These are phyloP conservation scores for Nasturtium officinale DNA, from an alignment of 345 rosid species.

Conservation along the genomic window DNA sequence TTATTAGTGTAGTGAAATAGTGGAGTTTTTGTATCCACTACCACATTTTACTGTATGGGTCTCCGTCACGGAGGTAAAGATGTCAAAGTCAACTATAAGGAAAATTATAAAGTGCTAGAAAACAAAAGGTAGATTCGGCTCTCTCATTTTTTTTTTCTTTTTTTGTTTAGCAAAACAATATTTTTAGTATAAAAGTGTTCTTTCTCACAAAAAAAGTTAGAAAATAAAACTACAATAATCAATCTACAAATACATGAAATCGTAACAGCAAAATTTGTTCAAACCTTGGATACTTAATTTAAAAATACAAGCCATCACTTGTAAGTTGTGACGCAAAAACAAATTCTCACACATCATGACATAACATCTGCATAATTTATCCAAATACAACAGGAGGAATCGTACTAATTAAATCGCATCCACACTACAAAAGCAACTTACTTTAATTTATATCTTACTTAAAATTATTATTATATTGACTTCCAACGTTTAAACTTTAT, in stretches of 20 bases:
- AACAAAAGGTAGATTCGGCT: conserved; percentile 29
- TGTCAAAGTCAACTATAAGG: conserved; percentile 36
- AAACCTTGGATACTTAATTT: not conserved
- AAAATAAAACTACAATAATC: not conserved
- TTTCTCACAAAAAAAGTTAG: not conserved
- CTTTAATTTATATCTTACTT: not conserved
- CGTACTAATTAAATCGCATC: conserved; percentile 10
- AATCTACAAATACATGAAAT: not conserved
- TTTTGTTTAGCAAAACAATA: not conserved
- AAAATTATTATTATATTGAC: not conserved
- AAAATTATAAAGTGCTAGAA: conserved; percentile 15
- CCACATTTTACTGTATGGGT: conserved; percentile 9
- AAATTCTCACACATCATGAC: not conserved
- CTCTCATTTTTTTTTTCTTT: not conserved
- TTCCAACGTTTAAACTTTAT: not conserved
- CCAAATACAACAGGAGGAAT: conserved; percentile 7
- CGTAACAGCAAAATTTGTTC: not conserved
- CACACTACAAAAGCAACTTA: conserved; percentile 23
- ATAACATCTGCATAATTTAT: conserved; percentile 9
- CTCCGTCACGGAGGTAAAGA: conserved; percentile 27
- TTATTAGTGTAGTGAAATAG: not conserved
- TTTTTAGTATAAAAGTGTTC: not conserved
- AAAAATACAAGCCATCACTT: not conserved
- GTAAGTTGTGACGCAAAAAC: conserved; percentile 1
- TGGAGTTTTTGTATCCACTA: not conserved